Conservation (phyloP, 192 early-diverging fungal genomes). For the Rhizophlyctis rosea region DNA sequence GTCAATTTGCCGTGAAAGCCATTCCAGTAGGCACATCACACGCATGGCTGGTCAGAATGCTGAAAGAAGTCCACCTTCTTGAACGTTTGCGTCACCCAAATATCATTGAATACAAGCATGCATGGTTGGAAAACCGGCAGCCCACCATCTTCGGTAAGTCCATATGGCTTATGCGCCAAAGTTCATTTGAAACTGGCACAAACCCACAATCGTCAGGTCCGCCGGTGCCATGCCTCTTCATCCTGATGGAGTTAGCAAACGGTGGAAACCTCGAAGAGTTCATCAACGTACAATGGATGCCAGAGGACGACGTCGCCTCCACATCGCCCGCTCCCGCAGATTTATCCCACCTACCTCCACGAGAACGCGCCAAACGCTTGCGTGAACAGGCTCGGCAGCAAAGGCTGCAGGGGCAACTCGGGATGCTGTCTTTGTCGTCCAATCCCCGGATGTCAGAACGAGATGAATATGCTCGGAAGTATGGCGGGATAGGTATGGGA, state of each 20-base stretch:
- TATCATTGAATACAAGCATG: slow-evolving; percentile 93
- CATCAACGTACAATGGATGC: slow-evolving; percentile 54
- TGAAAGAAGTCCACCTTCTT: slow-evolving; percentile 89
- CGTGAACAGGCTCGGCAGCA: slow-evolving; percentile 2
- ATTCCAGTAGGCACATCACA: slow-evolving; percentile 90
- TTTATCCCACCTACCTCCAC: background rate
- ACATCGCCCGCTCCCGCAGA: background rate
- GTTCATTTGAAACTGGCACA: background rate
- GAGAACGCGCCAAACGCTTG: slow-evolving; percentile 12
- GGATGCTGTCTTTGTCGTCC: background rate
- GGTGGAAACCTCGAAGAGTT: slow-evolving; percentile 96
- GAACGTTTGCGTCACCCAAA: slow-evolving; percentile 88
- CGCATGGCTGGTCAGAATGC: slow-evolving; percentile 86
- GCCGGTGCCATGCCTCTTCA: slow-evolving; percentile 88
- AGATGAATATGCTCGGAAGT: slow-evolving; percentile 12
- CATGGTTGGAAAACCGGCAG: slow-evolving; percentile 86
- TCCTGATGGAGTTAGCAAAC: slow-evolving; percentile 88
- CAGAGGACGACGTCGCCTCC: slow-evolving; percentile 13
- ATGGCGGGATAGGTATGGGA: slow-evolving; percentile 35
- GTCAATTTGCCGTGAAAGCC: slow-evolving; percentile 90
- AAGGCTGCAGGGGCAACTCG: background rate
- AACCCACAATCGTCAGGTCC: slow-evolving; percentile 50
- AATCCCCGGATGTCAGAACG: background rate
- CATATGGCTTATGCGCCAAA: background rate
- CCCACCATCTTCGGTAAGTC: slow-evolving; percentile 61